Base-by-base conservation (phyloP, 148 eudicot species). In the Rhododendron kiyosumense region DNA sequence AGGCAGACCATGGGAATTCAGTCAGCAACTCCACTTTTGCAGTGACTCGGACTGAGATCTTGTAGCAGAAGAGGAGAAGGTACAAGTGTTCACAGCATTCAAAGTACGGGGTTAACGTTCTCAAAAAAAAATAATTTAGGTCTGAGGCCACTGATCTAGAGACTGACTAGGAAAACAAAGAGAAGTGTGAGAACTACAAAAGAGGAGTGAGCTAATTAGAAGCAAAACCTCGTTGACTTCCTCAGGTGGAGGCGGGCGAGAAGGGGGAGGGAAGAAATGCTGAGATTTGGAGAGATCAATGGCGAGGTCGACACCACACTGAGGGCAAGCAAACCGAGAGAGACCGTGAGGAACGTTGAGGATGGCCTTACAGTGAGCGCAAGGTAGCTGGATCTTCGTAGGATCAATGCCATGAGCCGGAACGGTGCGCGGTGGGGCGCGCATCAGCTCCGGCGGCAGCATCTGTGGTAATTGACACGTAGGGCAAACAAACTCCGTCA, bases 331-430 rank as follows among this genome's bases (percentile, higher is more conserved):
- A 32, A 97, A 97, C 34, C 96, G 87, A 2, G 94, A 82, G n/a
- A 97, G 89, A 4, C 99, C 99, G 78, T 97, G 95, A 1, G 99
- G 99, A 48, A 97, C 98, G 86, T 95, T 97, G 32, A 97, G 94
- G 20, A 95, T 87, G 57, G 98, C 98, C 90, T 97, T 97, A 49
- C 99, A 97, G 69, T 93, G 90, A 30, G 97, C 98, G 82, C 99
- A 97, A 12, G 98, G 98, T 0, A 97, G 93, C 92, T 95, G 98
- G 87, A 91, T 88, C 89, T 90, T 97, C 2, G 92, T 87, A 3
- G 95, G 99, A 93, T 95, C 98, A 78, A 95, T 91, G 59, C 98
- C 99, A 57, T 93, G 98, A 3, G 99, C 94, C 78, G 89, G 93
- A 0, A 87, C 87, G 48, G 61, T 83, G 69, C 89, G 61, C 78